Evolutionary conservation across 2,329 filamentous ascomycete genomes (phyloP), one percentile per base, ranked within the genome.

Genomic region (Aspergillus arachidicola): DNA sequence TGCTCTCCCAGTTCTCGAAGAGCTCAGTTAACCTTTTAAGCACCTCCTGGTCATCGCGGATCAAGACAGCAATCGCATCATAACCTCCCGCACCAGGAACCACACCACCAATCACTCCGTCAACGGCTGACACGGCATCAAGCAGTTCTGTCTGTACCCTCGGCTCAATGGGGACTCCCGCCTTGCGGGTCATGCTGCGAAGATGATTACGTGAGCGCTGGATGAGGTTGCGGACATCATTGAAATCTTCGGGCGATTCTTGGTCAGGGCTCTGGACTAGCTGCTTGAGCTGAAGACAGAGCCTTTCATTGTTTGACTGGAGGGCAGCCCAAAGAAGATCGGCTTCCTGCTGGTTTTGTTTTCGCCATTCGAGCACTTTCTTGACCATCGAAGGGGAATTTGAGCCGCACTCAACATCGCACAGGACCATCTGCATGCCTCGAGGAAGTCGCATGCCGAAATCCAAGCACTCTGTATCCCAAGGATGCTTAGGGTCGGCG

Each of bases 351-450:
- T 83, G 80, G 23, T 92, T 87, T 55, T 85, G 79, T 57, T 86
- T 86, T 58, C 91, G 84, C 95, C 95, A 99, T 36, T 86, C 85
- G 3, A 98, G 84, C 16, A 99, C 92, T 74, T 92, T 87, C 81
- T 94, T 96, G 43, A 97, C 95, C 95, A 99, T 98, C 16, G 93
- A 87, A 0, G 96, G 94, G 9, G 94, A 98, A 81, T 96, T 87
- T 56, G 90, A 94, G 36, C 95, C 95, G 74, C 94, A 97, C 75
- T 96, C 92, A 7, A 99, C 95, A 74, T 99, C 95, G 74, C 93
- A 97, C 90, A 99, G 95, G 64, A 96, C 87, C 68, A 98, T 83
- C 28, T 90, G 86, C 69, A 96, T 81, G 0, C 92, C 92, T 0
- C 77, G 72, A 0, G 94, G 94, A 63, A 98, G 83, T 64, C 83